Evolutionary conservation across 2,329 filamentous ascomycete genomes (phyloP).

Genomic region (Trichoderma afroharzianum): DNA sequence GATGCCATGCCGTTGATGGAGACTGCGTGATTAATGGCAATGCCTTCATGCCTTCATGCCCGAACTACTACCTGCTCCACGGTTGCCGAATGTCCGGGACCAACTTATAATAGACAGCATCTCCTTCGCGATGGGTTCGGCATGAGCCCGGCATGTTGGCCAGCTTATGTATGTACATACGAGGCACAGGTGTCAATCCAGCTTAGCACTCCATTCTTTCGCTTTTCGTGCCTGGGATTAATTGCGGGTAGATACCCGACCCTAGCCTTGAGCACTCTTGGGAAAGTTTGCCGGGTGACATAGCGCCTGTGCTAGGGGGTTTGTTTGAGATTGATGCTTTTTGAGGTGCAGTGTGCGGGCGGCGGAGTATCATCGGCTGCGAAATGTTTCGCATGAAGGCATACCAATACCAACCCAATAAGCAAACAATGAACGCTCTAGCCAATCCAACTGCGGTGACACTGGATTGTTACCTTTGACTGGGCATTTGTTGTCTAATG

Average conservation of each 20-base stretch:
- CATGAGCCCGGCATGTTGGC: neutral
- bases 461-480: neutral
- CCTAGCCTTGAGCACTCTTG: conserved; percentile 1
- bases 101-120: neutral
- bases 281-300: neutral
- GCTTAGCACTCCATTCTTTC: neutral
- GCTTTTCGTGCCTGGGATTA: neutral
- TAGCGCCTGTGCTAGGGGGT: conserved; percentile 4
- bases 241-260: conserved; percentile 15
- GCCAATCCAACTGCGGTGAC: neutral
- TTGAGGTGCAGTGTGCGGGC: neutral
- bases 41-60: neutral
- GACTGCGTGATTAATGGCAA: neutral
- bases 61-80: neutral
- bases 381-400: neutral
- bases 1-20: neutral
- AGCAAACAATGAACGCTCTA: neutral
- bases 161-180: neutral
- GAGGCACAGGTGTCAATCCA: neutral
- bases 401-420: neutral
- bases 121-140: neutral
- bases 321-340: neutral
- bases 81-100: neutral
- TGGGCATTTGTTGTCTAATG: neutral
- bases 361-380: neutral